Conservation (phyloP, 2,329 filamentous ascomycete species). For the Drechslerella dactyloides region DNA sequence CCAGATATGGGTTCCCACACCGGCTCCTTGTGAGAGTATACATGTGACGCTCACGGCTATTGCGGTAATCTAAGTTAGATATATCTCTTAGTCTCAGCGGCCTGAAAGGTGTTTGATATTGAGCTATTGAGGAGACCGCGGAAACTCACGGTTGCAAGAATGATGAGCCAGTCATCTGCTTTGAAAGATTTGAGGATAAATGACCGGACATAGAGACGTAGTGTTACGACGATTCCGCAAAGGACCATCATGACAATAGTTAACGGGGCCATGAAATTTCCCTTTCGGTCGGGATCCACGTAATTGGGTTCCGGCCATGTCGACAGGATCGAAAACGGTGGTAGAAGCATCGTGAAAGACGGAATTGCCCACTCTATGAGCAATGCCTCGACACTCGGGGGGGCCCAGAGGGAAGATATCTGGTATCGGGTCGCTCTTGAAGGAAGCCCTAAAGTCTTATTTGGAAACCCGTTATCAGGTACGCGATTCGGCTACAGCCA, state of each 20-base stretch:
- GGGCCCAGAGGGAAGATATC: background rate
- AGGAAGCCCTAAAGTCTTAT: conserved; percentile 9
- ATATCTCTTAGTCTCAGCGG: too few relatives aligned
- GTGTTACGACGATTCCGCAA: conserved; percentile 57
- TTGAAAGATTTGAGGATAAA: conserved; percentile 57
- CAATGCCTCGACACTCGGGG: conserved; percentile 3
- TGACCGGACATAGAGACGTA: conserved; percentile 59
- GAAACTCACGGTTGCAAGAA: conserved; percentile 53
- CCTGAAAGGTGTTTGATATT: too few relatives aligned
- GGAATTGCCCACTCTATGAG: conserved; percentile 30
- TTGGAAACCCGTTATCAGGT: conserved; percentile 1
- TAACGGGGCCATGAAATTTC: conserved; percentile 34
- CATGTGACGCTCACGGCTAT: conserved; percentile 41
- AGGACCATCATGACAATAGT: conserved; percentile 58
- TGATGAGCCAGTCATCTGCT: conserved; percentile 56
- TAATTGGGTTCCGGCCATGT: conserved; percentile 45
- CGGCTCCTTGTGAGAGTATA: conserved; percentile 35
- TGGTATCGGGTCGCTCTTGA: background rate
- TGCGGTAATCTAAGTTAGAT: conserved; percentile 43
- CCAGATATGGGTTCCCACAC: conserved; percentile 36
- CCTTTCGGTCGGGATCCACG: conserved; percentile 36
- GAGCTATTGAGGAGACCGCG: too few relatives aligned
- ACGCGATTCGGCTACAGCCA: conserved; percentile 6
- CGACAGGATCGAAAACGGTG: conserved; percentile 19
- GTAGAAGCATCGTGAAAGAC: conserved; percentile 33